A percentile compares a stretch with the other conserved stretches of the same genome.
Conservation (phyloP, 805 yeast species). For the Wickerhamomyces pijperi region DNA sequence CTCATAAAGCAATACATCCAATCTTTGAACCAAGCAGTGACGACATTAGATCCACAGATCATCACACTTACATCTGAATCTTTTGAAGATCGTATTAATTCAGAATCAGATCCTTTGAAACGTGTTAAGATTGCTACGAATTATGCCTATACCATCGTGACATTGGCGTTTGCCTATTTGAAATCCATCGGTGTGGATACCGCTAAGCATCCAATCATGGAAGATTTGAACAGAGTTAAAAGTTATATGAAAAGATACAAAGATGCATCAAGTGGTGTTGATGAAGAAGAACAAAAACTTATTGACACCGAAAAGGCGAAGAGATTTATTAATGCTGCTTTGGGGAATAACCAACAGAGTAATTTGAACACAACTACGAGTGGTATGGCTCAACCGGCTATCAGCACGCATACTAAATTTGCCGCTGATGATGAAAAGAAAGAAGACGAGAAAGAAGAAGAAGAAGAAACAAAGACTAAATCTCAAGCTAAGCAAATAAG, state of each 20-base stretch:
- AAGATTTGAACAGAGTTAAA: slow-evolving; percentile 56
- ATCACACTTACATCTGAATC: slow-evolving; percentile 26
- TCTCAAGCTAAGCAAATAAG: neutral
- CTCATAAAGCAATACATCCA: slow-evolving; percentile 28
- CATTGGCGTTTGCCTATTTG: slow-evolving; percentile 47
- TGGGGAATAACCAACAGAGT: slow-evolving; percentile 21
- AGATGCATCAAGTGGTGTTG: slow-evolving; percentile 13
- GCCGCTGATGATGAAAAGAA: slow-evolving; percentile 13
- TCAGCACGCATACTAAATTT: slow-evolving; percentile 44
- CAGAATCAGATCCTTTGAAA: slow-evolving; percentile 15
- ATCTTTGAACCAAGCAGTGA: slow-evolving; percentile 27
- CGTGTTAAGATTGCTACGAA: slow-evolving; percentile 23
- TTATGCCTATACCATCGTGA: slow-evolving; percentile 40
- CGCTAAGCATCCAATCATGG: slow-evolving; percentile 49
- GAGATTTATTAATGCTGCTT: slow-evolving; percentile 33
- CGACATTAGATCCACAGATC: slow-evolving; percentile 24
- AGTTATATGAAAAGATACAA: slow-evolving; percentile 50
- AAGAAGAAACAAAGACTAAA: slow-evolving; percentile 2
- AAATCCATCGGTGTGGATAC: slow-evolving; percentile 49
- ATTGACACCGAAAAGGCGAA: slow-evolving; percentile 31
- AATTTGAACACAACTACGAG: slow-evolving; percentile 12
- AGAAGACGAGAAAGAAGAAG: slow-evolving; percentile 5
- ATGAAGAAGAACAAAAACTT: slow-evolving; percentile 3
- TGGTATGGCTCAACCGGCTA: slow-evolving; percentile 32
- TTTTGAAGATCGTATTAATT: slow-evolving; percentile 26